Evolutionary conservation across 148 eudicot genomes (phyloP).

Genomic region (Arbutus unedo): DNA sequence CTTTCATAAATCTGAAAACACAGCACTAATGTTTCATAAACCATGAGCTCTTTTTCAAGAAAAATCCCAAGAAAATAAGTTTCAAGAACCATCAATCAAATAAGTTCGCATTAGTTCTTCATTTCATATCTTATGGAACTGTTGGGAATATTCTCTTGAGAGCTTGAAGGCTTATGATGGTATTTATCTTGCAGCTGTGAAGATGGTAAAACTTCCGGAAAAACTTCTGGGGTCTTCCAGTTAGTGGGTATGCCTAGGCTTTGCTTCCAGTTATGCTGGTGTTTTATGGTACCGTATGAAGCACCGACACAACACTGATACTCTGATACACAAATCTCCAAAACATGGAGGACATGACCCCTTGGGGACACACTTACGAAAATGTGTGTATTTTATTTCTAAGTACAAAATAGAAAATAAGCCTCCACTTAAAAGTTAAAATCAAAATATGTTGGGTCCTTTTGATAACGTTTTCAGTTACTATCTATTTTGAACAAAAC

Average conservation of each 20-base stretch:
- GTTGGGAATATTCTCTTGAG: not conserved
- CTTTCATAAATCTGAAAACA: not conserved
- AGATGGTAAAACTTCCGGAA: slow-evolving; percentile 40
- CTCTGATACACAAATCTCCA: too few species aligned
- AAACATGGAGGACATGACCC: too few species aligned
- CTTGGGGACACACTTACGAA: too few species aligned
- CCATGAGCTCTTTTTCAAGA: not conserved
- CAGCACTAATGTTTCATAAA: not conserved
- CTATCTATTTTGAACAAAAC: too few species aligned
- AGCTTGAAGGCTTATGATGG: not conserved
- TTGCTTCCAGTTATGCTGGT: slow-evolving; percentile 14
- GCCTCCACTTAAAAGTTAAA: too few species aligned
- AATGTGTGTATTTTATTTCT: too few species aligned
- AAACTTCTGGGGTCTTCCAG: slow-evolving; percentile 47
- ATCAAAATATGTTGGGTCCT: too few species aligned
- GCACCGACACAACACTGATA: too few species aligned
- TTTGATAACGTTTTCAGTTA: too few species aligned
- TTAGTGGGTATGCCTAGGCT: slow-evolving; percentile 47
- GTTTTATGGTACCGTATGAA: not conserved
- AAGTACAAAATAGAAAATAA: too few species aligned
- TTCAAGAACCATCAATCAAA: not conserved
- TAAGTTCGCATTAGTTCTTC: not conserved
- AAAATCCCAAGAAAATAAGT: not conserved
- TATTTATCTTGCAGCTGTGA: slow-evolving; percentile 47
- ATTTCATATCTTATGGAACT: not conserved